These are phyloP conservation scores for Cystobasidium ongulense DNA, from an alignment of 768 basidiomycete species.

Conservation along the genomic window DNA sequence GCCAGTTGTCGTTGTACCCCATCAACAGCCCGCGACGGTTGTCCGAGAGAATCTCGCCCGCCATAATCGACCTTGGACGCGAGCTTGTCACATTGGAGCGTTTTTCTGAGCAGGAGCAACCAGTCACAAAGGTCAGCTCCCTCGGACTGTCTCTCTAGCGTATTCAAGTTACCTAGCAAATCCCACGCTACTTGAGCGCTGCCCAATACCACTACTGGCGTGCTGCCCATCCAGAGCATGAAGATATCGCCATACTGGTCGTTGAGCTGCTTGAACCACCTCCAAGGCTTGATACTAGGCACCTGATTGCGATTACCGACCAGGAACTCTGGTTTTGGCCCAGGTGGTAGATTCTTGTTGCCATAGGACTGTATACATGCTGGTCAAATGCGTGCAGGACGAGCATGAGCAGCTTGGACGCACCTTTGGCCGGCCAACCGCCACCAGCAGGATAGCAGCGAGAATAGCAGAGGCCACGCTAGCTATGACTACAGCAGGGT, in stretches of 20 bases:
- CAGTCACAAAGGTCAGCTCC: neutral
- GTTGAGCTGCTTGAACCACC: slow-evolving; percentile 34
- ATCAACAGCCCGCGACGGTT: slow-evolving; percentile 34
- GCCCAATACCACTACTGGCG: slow-evolving; percentile 37
- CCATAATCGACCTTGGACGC: slow-evolving; percentile 39
- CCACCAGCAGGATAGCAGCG: neutral
- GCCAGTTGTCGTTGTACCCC: slow-evolving; percentile 28
- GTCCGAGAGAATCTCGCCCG: slow-evolving; percentile 31
- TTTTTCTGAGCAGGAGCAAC: neutral
- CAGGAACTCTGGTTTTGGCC: slow-evolving; percentile 18
- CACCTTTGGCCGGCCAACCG: slow-evolving; percentile 2
- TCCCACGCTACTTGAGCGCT: slow-evolving; percentile 38
- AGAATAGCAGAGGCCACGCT: slow-evolving; percentile 3
- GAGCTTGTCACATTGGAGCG: slow-evolving; percentile 28
- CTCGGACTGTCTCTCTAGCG: neutral
- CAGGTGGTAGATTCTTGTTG: slow-evolving; percentile 29
- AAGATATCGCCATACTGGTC: slow-evolving; percentile 34
- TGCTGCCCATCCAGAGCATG: slow-evolving; percentile 36
- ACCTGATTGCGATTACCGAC: slow-evolving; percentile 34
- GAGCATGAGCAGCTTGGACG: neutral
- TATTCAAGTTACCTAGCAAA: slow-evolving; percentile 36
- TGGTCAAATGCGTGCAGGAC: neutral
- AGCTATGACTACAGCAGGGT: neutral
- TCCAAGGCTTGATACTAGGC: slow-evolving; percentile 34
- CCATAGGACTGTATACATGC: neutral